Percentiles rank a stretch among this genome's conserved stretches.
Evolutionary conservation across 805 yeast species (phyloP).

Genomic region (Isabelozyma pseudorhagii): DNA sequence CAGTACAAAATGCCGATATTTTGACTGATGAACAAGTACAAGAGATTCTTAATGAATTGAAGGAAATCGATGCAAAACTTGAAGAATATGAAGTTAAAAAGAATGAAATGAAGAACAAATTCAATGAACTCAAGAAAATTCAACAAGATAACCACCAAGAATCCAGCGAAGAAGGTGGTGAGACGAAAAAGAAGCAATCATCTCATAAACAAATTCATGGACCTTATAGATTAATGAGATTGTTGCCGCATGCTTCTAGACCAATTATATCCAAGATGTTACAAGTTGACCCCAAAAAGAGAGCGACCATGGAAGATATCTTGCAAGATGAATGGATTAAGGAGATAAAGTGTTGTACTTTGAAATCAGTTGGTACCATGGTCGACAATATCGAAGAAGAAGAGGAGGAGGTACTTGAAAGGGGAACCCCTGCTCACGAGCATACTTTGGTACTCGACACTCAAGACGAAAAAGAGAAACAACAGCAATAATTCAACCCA

Average conservation of each 20-base stretch:
- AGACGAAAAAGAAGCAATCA: slow-evolving; percentile 29
- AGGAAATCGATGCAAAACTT: slow-evolving; percentile 34
- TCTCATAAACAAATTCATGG: slow-evolving; percentile 66
- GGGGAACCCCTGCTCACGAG: slow-evolving; percentile 37
- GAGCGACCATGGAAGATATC: slow-evolving; percentile 68
- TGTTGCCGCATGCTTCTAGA: slow-evolving; percentile 79
- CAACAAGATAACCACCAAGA: slow-evolving; percentile 6
- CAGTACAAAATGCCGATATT: slow-evolving; percentile 11
- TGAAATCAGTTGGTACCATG: slow-evolving; percentile 19
- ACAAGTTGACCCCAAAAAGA: slow-evolving; percentile 52
- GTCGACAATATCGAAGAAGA: slow-evolving; percentile 30
- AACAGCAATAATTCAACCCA: too few species aligned
- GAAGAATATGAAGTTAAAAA: slow-evolving; percentile 35
- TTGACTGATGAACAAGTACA: slow-evolving; percentile 30
- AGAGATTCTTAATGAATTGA: slow-evolving; percentile 28
- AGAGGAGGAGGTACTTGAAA: slow-evolving; percentile 31
- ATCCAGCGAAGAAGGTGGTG: slow-evolving; percentile 9
- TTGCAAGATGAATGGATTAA: slow-evolving; percentile 69
- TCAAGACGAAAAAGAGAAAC: slow-evolving; percentile 4
- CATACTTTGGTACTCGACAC: slow-evolving; percentile 33
- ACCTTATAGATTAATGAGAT: slow-evolving; percentile 76
- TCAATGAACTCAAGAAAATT: slow-evolving; percentile 16
- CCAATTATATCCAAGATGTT: slow-evolving; percentile 70
- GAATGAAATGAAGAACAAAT: slow-evolving; percentile 31
- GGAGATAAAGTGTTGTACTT: slow-evolving; percentile 61